phyloP scores from a whole-genome alignment of 768 basidiomycete genomes.

The Amanita fuliginea region DNA sequence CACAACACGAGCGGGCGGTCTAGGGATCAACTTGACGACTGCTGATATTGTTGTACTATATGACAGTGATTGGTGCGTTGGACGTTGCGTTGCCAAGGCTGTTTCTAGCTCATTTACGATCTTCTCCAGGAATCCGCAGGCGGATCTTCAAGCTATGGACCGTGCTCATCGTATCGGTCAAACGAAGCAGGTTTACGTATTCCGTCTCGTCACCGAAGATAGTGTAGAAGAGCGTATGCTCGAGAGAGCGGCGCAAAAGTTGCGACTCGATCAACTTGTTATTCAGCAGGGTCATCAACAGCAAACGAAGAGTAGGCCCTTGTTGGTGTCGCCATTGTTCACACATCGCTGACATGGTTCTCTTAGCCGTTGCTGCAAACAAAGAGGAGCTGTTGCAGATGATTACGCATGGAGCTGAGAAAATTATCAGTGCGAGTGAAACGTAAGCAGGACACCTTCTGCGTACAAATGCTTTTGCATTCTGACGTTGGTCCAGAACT shows the following conservation, averaged over 20 bases:
- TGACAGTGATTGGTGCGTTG: conserved; percentile 83
- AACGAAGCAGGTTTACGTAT: conserved; percentile 96
- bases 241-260: conserved; percentile 91
- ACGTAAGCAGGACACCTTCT: conserved; percentile 35
- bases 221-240: conserved; percentile 95
- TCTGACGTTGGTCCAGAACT: conserved; percentile 30
- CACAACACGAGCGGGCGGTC: conserved; percentile 92
- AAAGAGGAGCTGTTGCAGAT: conserved; percentile 97
- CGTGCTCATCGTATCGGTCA: conserved; percentile 95
- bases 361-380: conserved; percentile 63
- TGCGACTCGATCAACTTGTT: conserved; percentile 89
- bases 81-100: not conserved
- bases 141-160: conserved; percentile 98
- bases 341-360: conserved; percentile 1
- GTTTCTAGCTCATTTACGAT: not conserved
- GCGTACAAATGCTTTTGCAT: too few species aligned
- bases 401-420: conserved; percentile 96
- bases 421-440: conserved; percentile 78
- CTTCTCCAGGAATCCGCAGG: conserved; percentile 85
- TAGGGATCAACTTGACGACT: conserved; percentile 92
- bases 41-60: conserved; percentile 95
- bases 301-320: conserved; percentile 54
- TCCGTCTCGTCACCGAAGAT: conserved; percentile 92
- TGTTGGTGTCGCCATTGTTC: not conserved
- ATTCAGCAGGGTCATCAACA: conserved; percentile 92